Evolutionary conservation across 208 protist genomes (phyloP), one percentile per base, ranked within the genome.

Genomic region (Leishmania major): DNA sequence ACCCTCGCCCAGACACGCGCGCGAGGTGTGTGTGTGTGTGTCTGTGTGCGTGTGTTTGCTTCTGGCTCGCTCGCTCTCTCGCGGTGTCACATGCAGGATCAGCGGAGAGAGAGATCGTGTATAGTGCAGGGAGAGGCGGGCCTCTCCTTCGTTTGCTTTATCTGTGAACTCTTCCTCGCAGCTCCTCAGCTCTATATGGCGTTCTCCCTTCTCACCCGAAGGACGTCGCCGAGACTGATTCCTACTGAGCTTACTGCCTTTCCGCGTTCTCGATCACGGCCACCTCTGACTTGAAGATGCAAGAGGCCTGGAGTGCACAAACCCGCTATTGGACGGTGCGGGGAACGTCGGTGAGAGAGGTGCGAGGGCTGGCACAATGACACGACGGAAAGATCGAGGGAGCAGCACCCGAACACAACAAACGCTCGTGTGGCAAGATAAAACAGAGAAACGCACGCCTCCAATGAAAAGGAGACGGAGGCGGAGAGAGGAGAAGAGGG

Each of bases 21-120:
- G 25, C 15, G 15, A 77, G 17, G 28, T 43, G 35, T 60, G 17
- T 28, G 6, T 28, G 19, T 25, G 37, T 40, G 8, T 45, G 49
- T 25, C 6, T 62, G 22, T 62, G 47, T 73, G 37, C 5, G 64
- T 70, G 64, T 73, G 40, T 49, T 43, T 3, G 35, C 19, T 2
- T 19, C 40, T 73, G 8, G 11, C 17, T 31, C 40, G 67, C 35
- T 49, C 45, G 45, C 45, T 47, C 45, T 55, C 17, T 22, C 13
- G 13, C 28, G 64, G 69, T 57, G 55, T 75, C 67, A 67, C 51
- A 55, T 57, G 77, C 45, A 51, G 72, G 83, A 77, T 49, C 17
- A 13, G 37, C 72, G 70, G 28, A 43, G 80, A 43, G 17, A 49
- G 59, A 73, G 62, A 78, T 37, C 11, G 43, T 55, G 25, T 75